These are phyloP conservation scores for Crithidia fasciculata DNA, from an alignment of 208 protist species.

Conservation along the genomic window DNA sequence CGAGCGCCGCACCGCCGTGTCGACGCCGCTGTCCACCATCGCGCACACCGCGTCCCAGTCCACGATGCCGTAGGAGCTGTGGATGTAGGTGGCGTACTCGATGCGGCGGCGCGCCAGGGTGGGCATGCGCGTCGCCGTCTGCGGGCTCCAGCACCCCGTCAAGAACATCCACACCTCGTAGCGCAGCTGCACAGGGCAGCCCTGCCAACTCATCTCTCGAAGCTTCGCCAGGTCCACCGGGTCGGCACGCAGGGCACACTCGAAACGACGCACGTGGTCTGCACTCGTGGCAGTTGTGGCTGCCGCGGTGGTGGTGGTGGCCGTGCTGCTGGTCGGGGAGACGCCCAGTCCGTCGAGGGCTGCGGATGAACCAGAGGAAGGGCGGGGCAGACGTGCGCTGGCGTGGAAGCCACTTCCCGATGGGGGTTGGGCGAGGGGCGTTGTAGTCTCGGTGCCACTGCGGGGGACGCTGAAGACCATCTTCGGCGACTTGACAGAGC, in stretches of 20 bases:
- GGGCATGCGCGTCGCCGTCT: constrained; percentile 32
- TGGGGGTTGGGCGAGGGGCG: neutral
- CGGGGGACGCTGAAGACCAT: neutral
- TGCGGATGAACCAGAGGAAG: neutral
- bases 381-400: neutral
- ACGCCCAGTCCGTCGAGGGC: neutral
- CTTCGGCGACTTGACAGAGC: constrained; percentile 1
- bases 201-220: constrained; percentile 57
- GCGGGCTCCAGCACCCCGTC: constrained; percentile 58
- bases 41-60: constrained; percentile 68
- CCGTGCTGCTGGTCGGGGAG: neutral
- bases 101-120: constrained; percentile 54
- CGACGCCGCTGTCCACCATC: constrained; percentile 37
- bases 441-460: neutral
- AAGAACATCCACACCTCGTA: constrained; percentile 70
- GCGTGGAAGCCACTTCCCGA: neutral
- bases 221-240: constrained; percentile 45
- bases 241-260: constrained; percentile 34
- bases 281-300: constrained; percentile 1
- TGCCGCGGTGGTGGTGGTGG: neutral
- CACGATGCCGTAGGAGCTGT: constrained; percentile 48
- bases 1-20: constrained; percentile 34
- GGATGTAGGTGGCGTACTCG: constrained; percentile 64
- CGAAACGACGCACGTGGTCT: constrained; percentile 31
- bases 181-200: constrained; percentile 57